These are phyloP conservation scores for Xylaria flabelliformis DNA, from an alignment of 495 filamentous ascomycete species.

Conservation along the genomic window DNA sequence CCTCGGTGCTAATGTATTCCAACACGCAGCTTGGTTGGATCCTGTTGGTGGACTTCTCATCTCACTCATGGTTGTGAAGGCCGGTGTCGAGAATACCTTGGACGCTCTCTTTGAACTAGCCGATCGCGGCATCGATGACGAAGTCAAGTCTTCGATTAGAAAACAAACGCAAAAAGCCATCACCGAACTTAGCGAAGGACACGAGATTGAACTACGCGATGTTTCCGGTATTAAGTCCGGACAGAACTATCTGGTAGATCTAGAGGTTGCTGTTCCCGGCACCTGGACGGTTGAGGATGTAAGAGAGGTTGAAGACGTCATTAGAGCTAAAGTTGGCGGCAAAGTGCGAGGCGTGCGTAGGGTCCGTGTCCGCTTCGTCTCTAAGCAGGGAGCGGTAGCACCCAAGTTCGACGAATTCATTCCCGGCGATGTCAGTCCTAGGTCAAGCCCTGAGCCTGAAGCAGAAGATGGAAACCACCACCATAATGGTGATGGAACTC, in stretches of 20 bases:
- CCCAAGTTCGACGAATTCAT: slow-evolving; percentile 83
- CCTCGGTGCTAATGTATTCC: slow-evolving; percentile 83
- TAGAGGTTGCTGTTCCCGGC: slow-evolving; percentile 80
- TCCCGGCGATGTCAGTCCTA: slow-evolving; percentile 64
- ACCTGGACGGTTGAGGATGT: slow-evolving; percentile 73
- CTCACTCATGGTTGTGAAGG: slow-evolving; percentile 88
- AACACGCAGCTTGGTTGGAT: slow-evolving; percentile 87
- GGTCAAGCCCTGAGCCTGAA: slow-evolving; percentile 71
- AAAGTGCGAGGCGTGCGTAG: slow-evolving; percentile 82
- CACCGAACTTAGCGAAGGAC: slow-evolving; percentile 49
- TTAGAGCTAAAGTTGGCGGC: slow-evolving; percentile 71
- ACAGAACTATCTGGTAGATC: slow-evolving; percentile 90
- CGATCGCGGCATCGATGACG: slow-evolving; percentile 84
- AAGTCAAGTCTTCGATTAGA: slow-evolving; percentile 73
- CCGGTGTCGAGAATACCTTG: slow-evolving; percentile 84
- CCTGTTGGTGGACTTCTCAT: slow-evolving; percentile 93
- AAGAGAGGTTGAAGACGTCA: slow-evolving; percentile 69
- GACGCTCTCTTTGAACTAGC: slow-evolving; percentile 84
- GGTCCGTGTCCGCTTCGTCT: slow-evolving; percentile 81
- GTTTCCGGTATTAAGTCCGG: slow-evolving; percentile 91
- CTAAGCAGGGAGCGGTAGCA: slow-evolving; percentile 58
- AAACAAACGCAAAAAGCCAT: slow-evolving; percentile 68
- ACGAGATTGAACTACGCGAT: slow-evolving; percentile 66
- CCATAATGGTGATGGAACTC: slow-evolving; percentile 45
- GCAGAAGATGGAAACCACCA: slow-evolving; percentile 40